Evolutionary conservation across 495 filamentous ascomycete species (phyloP).

Genomic region (Bacidia gigantensis): DNA sequence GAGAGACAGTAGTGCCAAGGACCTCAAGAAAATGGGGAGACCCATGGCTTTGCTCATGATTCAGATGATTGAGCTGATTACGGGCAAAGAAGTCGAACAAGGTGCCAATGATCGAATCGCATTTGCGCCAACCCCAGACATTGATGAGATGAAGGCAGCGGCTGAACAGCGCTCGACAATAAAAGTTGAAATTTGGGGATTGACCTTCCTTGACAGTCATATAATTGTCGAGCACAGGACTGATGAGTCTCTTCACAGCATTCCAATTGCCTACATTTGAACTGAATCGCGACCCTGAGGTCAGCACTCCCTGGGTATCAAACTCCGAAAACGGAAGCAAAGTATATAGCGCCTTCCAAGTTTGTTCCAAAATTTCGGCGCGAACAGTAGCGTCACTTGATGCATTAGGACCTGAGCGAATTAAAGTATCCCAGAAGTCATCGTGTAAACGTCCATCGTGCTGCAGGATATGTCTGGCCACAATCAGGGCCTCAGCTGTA

Average conservation of each 20-base stretch:
- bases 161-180: constrained; percentile 57
- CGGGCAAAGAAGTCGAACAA: constrained; percentile 87
- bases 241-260: constrained; percentile 49
- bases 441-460: constrained; percentile 28
- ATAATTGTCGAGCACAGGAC: constrained; percentile 53
- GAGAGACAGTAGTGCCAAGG: constrained; percentile 45
- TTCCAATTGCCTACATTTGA: constrained; percentile 55
- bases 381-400: constrained; percentile 22
- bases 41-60: constrained; percentile 58
- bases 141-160: constrained; percentile 69
- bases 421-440: constrained; percentile 44
- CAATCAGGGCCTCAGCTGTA: constrained; percentile 50
- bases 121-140: constrained; percentile 76
- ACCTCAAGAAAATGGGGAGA: constrained; percentile 70
- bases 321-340: constrained; percentile 67
- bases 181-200: constrained; percentile 59
- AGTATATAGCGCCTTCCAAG: constrained; percentile 63
- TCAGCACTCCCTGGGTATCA: constrained; percentile 49
- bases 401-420: not conserved
- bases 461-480: constrained; percentile 46
- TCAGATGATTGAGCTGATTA: constrained; percentile 56
- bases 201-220: constrained; percentile 36
- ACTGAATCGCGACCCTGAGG: constrained; percentile 41
- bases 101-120: constrained; percentile 59
- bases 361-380: constrained; percentile 44